Conservation (phyloP, 768 basidiomycete genomes). For the Tulasnella sp. region DNA sequence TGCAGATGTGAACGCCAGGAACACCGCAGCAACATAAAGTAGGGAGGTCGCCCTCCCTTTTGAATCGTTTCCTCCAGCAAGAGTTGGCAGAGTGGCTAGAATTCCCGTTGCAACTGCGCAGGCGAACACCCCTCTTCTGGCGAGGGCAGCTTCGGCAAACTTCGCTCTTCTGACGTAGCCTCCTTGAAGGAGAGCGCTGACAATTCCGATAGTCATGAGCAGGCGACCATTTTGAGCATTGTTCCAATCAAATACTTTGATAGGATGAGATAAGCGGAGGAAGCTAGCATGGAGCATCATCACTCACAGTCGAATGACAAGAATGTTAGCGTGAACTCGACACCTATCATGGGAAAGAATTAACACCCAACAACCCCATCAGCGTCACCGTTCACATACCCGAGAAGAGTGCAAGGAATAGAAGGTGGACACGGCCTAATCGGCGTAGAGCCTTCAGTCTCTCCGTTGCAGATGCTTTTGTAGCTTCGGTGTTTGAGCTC, state of each 20-base stretch:
- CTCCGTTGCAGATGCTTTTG: slow-evolving; percentile 17
- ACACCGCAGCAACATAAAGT: slow-evolving; percentile 61
- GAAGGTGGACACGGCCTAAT: slow-evolving; percentile 69
- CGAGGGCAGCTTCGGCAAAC: slow-evolving; percentile 77
- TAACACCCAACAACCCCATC: neutral
- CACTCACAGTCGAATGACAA: slow-evolving; percentile 79
- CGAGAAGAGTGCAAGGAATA: slow-evolving; percentile 86
- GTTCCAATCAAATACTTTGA: slow-evolving; percentile 77
- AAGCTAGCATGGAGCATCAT: neutral
- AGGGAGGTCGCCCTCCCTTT: slow-evolving; percentile 46
- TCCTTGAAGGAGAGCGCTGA: slow-evolving; percentile 87
- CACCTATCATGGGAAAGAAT: slow-evolving; percentile 43
- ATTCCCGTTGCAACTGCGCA: slow-evolving; percentile 68
- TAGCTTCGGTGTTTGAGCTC: slow-evolving; percentile 28
- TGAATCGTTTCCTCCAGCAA: slow-evolving; percentile 41
- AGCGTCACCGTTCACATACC: slow-evolving; percentile 36
- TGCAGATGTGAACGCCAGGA: slow-evolving; percentile 89
- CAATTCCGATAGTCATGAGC: slow-evolving; percentile 81
- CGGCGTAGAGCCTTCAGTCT: slow-evolving; percentile 55
- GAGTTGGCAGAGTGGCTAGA: slow-evolving; percentile 65
- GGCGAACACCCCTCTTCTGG: slow-evolving; percentile 68
- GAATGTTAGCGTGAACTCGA: slow-evolving; percentile 96
- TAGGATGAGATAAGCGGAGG: neutral
- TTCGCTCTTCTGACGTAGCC: slow-evolving; percentile 86
- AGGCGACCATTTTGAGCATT: slow-evolving; percentile 84